Percentiles rank a stretch among this genome's conserved stretches.
These are phyloP conservation scores for Neocallimastix lanati DNA, from an alignment of 192 early-diverging fungal species.

Conservation along the genomic window DNA sequence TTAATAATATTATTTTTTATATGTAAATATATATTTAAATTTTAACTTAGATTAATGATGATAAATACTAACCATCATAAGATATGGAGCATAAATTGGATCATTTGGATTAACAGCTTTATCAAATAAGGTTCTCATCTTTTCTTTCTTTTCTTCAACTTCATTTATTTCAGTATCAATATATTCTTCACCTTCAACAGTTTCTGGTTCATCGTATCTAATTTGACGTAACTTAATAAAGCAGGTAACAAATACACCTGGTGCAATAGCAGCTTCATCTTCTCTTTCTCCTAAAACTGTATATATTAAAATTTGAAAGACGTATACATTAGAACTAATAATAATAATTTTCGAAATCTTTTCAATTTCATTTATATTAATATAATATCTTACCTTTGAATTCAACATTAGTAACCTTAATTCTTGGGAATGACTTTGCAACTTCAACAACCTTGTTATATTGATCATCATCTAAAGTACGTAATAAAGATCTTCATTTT, in stretches of 20 bases:
- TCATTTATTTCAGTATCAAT: not conserved
- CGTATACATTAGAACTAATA: too few species aligned
- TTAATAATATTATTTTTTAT: too few species aligned
- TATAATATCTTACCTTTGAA: constrained; percentile 55
- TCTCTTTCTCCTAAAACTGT: not conserved
- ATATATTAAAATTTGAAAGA: not conserved
- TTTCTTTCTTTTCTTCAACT: not conserved
- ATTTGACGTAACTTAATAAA: not conserved
- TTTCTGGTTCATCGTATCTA: not conserved
- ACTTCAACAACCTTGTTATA: constrained; percentile 50
- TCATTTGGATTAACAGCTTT: not conserved
- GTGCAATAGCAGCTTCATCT: constrained; percentile 27
- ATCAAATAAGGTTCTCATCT: not conserved
- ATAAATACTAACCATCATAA: not conserved
- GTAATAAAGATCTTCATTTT: constrained; percentile 9
- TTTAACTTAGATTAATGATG: too few species aligned
- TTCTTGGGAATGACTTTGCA: constrained; percentile 56
- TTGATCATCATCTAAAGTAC: constrained; percentile 32
- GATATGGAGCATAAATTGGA: constrained; percentile 5
- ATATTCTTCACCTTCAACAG: not conserved
- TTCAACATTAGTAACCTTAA: constrained; percentile 55
- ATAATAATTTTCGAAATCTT: too few species aligned
- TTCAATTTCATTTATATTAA: too few species aligned
- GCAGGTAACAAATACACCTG: constrained; percentile 55
- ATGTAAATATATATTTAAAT: too few species aligned